Percentiles rank a stretch among this genome's conserved stretches.
Conservation (phyloP, 73 alveolate species). For the Tetrahymena thermophila region DNA sequence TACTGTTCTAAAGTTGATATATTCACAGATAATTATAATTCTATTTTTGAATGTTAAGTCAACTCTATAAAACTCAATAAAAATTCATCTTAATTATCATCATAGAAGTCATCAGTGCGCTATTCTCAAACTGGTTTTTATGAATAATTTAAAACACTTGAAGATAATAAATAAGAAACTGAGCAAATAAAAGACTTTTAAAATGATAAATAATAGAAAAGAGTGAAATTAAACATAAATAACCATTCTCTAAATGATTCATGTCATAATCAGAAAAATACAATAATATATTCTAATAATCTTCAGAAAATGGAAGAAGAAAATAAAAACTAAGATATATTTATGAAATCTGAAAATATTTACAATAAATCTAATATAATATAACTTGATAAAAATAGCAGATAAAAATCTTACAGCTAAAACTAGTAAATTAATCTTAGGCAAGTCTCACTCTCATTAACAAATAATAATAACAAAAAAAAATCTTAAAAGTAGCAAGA, state of each 20-base stretch:
- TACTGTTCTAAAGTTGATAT: neutral
- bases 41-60: neutral
- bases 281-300: neutral
- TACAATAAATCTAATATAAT: neutral
- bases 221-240: neutral
- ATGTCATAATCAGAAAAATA: neutral
- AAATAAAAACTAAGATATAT: neutral
- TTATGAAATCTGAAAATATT: neutral
- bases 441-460: neutral
- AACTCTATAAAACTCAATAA: neutral
- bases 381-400: neutral
- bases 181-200: neutral
- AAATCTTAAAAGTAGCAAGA: neutral
- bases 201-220: neutral
- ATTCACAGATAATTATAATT: neutral
- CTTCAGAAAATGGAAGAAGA: neutral
- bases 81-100: neutral
- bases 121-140: neutral
- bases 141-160: neutral
- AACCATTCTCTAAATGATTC: neutral
- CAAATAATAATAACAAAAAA: neutral
- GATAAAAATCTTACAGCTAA: neutral
- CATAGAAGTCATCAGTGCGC: neutral
- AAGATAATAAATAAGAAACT: neutral
- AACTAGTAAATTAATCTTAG: neutral